These are phyloP conservation scores for Melampsora medusae DNA, from an alignment of 1,284 basidiomycete genomes.

Conservation along the genomic window DNA sequence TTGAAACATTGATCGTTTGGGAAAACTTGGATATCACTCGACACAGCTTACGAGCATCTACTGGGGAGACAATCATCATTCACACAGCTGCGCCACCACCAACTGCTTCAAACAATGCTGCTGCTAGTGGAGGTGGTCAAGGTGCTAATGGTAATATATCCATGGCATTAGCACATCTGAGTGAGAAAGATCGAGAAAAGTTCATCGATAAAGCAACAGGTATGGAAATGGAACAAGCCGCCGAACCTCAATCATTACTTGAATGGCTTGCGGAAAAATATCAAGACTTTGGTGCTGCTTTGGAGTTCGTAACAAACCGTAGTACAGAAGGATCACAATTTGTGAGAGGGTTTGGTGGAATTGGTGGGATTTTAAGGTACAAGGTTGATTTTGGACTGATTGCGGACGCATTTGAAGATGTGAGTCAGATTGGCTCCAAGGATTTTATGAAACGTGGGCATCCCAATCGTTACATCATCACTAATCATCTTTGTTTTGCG, in stretches of 20 bases:
- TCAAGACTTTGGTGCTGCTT: conserved; percentile 90
- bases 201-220: conserved; percentile 93
- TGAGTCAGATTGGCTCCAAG: conserved; percentile 2
- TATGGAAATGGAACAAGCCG: conserved; percentile 84
- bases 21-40: conserved; percentile 89
- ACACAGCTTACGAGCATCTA: conserved; percentile 80
- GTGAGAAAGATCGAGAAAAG: conserved; percentile 82
- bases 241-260: conserved; percentile 76
- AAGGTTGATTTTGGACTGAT: conserved; percentile 84
- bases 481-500: background rate
- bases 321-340: conserved; percentile 99
- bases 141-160: conserved; percentile 45
- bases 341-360: conserved; percentile 97
- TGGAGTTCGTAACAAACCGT: conserved; percentile 66
- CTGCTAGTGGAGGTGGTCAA: conserved; percentile 39
- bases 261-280: conserved; percentile 99
- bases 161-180: conserved; percentile 49
- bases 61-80: conserved; percentile 79
- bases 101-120: conserved; percentile 61
- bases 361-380: conserved; percentile 90
- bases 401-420: conserved; percentile 50
- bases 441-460: too few species aligned
- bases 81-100: conserved; percentile 59
- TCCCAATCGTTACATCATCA: background rate
- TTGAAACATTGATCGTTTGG: conserved; percentile 97